Conservation (phyloP, 345 rosid species). For the Corchorus olitorius region DNA sequence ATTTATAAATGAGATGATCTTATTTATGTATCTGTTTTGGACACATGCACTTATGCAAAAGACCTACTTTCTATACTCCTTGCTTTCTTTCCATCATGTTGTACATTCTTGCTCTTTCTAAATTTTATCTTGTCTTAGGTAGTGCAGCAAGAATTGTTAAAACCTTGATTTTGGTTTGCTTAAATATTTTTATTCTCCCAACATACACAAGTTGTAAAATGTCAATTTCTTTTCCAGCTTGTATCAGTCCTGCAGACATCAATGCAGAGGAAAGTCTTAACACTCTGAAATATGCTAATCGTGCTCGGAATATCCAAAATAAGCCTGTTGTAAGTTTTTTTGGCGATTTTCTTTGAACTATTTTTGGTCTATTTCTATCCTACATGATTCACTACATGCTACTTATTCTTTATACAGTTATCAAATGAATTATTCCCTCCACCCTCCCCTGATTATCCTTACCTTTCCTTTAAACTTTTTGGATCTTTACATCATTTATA, state of each 20-base stretch:
- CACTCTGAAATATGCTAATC: slow-evolving; percentile 83
- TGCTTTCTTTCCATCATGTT: neutral
- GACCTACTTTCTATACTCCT: neutral
- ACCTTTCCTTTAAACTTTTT: neutral
- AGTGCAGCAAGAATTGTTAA: neutral
- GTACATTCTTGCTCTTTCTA: neutral
- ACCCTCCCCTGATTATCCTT: neutral
- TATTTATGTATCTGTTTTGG: neutral
- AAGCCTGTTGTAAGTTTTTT: slow-evolving; percentile 73
- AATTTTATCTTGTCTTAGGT: neutral
- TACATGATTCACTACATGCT: neutral
- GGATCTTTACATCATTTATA: neutral
- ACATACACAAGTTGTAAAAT: slow-evolving; percentile 11
- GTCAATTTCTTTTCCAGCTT: slow-evolving; percentile 47
- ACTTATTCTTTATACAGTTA: neutral
- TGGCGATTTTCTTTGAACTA: neutral
- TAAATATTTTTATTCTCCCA: slow-evolving; percentile 11
- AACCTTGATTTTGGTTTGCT: neutral
- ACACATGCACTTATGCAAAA: neutral
- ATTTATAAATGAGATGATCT: neutral
- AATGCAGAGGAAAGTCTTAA: slow-evolving; percentile 83
- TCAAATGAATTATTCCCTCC: neutral
- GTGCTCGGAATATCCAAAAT: slow-evolving; percentile 85
- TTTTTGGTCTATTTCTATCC: neutral
- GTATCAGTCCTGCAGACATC: slow-evolving; percentile 83